Evolutionary conservation across 2,329 filamentous ascomycete species (phyloP), one percentile per base, ranked within the genome.

Genomic region (Calonectria pseudoturangicola): DNA sequence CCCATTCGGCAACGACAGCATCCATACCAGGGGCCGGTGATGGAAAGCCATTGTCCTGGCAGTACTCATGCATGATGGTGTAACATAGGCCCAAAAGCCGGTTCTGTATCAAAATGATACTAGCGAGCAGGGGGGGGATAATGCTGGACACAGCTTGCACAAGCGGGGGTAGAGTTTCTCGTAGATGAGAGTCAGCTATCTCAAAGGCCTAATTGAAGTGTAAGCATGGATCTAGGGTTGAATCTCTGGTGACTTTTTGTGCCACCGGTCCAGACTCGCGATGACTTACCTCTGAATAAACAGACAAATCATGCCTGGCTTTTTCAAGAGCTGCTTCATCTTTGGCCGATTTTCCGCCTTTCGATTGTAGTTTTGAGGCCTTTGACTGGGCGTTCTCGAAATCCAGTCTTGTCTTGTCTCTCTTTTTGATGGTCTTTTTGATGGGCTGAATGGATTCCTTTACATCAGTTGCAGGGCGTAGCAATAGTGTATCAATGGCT

Each of bases 11-110:
- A 25, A 68, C 41, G 5, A 74, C 72, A 18, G 36, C 36, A 39
- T 70, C 56, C 72, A 74, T 74, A 13, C 21, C 41, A 13, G 70
- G 72, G 4, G 72, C 54, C 0, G 72, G 70, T 13, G 72, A 74
- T 18, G 72, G 66, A 48, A 74, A 72, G 13, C 63, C 48, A n/a
- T 74, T 70, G 6, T 70, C 63, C 43, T 64, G 58, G 28, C 72
- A 74, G 43, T 72, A 74, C 15, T 70, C 72, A 30, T 70, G 70
- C 33, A 74, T 51, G 28, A 72, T 47, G 9, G 72, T 74, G 54
- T 74, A 74, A 43, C 45, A 70, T 28, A 74, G 47, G 13, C 72
- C 72, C 39, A 74, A 30, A 2, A 74, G 56, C 1, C 72, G 66
- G 27, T 70, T 74, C 58, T 74, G 72, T 15, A 72, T 70, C 62